Conservation (phyloP, 371 early-diverging fungal species). For the Gilbertella persicaria region DNA sequence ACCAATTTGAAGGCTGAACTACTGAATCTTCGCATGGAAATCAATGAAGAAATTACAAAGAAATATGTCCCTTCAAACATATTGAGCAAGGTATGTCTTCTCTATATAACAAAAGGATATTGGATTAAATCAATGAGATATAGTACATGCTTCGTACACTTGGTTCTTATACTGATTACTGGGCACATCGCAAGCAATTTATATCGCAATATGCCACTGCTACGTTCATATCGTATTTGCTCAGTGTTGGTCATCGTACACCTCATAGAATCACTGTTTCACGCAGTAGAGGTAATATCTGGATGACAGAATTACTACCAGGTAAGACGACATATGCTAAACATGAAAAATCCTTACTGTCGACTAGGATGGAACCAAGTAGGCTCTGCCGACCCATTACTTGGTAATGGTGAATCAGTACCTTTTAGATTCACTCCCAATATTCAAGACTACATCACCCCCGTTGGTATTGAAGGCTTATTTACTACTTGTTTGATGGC, state of each 20-base stretch:
- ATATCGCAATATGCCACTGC: constrained; percentile 85
- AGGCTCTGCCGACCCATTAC: constrained; percentile 16
- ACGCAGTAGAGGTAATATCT: constrained; percentile 74
- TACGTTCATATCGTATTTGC: constrained; percentile 89
- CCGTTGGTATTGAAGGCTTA: constrained; percentile 90
- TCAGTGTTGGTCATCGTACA: constrained; percentile 82
- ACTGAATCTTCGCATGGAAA: constrained; percentile 76
- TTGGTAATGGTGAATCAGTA: constrained; percentile 73
- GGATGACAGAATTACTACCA: constrained; percentile 79
- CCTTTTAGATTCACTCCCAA: constrained; percentile 98
- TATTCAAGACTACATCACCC: constrained; percentile 91
- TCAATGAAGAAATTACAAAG: constrained; percentile 75
- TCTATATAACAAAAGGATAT: not conserved
- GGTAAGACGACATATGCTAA: constrained; percentile 34
- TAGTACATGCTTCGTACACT: constrained; percentile 71
- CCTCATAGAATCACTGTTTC: constrained; percentile 90
- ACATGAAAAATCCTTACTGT: constrained; percentile 10
- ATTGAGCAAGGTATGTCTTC: constrained; percentile 58
- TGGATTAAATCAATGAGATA: not conserved
- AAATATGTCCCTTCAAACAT: constrained; percentile 84
- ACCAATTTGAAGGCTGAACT: constrained; percentile 62
- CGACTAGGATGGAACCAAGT: constrained; percentile 32
- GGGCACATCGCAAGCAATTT: constrained; percentile 92
- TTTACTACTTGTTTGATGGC: constrained; percentile 82
- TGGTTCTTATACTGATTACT: constrained; percentile 83